Base-by-base conservation (phyloP, 495 filamentous ascomycete species). In the Cudoniella acicularis region DNA sequence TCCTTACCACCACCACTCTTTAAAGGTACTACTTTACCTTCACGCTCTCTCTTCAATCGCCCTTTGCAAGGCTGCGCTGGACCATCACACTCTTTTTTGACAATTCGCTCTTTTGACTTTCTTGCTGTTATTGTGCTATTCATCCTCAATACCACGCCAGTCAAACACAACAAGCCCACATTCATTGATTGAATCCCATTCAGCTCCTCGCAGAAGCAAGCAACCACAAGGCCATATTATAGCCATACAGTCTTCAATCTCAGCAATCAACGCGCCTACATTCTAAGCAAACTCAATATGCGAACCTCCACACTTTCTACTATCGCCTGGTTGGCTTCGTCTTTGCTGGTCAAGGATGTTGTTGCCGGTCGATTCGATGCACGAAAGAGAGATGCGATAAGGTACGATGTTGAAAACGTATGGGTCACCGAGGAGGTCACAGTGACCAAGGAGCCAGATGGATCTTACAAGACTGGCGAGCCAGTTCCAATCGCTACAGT, bases 331-430 rank as follows among this genome's bases (percentile, higher is more conserved):
- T 47, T 64, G 54, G 64, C 58, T 26, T 41, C 64, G 16, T 63
- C 64, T 59, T 62, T 67, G 58, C 64, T 67, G 64, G 61, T 58
- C 55, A 67, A 61, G 36, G 64, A 64, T 6, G 61, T 53, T 30
- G n/a, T 60, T 20, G 61, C 64, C 47, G 61, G 51, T 21, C 49
- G 36, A 26, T 56, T 49, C 47, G 42, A 56, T 57, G 48, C 36
- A 18, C 56, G 49, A 9, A 64, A 59, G 52, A 61, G 64, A 46
- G 60, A 54, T 21, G 27, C 8, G 16, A n/a, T 9, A n/a, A 20
- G 9, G 20, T n/a, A 26, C 6, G 48, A 3, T 3, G 25, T 13
- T 13, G 20, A 50, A 9, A 23, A n/a, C 21, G 23, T 50, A 10
- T 10, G 60, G 16, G 61, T 64, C 24, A 60, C 54, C 4, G 61